phyloP scores from a whole-genome alignment of 257 asterid species.

The Solanum tacnaense region DNA sequence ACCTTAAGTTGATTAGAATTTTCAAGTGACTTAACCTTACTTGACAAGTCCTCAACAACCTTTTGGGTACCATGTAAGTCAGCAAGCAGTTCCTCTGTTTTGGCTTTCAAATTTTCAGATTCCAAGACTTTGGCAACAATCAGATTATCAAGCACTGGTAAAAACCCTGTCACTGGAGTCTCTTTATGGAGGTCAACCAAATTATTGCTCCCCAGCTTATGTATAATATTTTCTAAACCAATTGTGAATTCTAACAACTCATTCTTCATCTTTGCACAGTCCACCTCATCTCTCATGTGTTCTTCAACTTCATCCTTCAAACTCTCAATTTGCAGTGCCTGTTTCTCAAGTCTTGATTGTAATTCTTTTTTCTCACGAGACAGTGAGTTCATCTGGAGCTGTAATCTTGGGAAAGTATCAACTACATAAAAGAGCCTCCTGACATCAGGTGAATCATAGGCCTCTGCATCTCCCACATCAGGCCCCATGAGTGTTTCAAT shows the following conservation, averaged over 20 bases:
- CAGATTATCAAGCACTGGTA: slow-evolving; percentile 55
- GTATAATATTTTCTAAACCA: slow-evolving; percentile 47
- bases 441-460: slow-evolving; percentile 27
- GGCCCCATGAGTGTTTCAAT: slow-evolving; percentile 35
- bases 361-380: slow-evolving; percentile 50
- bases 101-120: slow-evolving; percentile 52
- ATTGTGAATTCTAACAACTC: slow-evolving; percentile 43
- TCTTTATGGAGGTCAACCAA: slow-evolving; percentile 33
- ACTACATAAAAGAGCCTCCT: slow-evolving; percentile 60
- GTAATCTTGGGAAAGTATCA: slow-evolving; percentile 41
- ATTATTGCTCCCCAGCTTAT: slow-evolving; percentile 58
- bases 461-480: slow-evolving; percentile 25
- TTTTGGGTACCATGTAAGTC: slow-evolving; percentile 53
- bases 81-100: slow-evolving; percentile 60
- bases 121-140: slow-evolving; percentile 39
- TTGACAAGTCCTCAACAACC: slow-evolving; percentile 59
- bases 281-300: slow-evolving; percentile 20
- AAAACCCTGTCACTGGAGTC: slow-evolving; percentile 26
- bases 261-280: slow-evolving; percentile 29
- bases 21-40: slow-evolving; percentile 66
- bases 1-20: slow-evolving; percentile 35
- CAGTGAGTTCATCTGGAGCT: slow-evolving; percentile 36
- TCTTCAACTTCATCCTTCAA: slow-evolving; percentile 47
- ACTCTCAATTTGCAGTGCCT: slow-evolving; percentile 44
- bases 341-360: slow-evolving; percentile 46